These are phyloP conservation scores for Pichia phayaonensis DNA, from an alignment of 805 yeast genomes.

Conservation along the genomic window DNA sequence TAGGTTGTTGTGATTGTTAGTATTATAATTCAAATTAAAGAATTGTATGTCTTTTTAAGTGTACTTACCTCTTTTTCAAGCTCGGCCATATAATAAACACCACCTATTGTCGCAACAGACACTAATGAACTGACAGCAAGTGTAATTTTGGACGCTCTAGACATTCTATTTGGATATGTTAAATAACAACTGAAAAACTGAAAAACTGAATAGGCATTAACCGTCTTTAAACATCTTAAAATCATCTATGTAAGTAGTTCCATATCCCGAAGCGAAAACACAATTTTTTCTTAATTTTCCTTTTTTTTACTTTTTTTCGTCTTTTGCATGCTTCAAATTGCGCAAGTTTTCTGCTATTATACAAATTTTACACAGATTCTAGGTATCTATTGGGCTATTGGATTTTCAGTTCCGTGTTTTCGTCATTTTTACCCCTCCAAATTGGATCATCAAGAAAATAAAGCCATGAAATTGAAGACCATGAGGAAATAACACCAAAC, in stretches of 20 bases:
- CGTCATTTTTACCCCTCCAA: conserved; percentile 36
- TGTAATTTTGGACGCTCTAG: conserved; percentile 72
- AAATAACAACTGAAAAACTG: no score
- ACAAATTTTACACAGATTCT: background rate
- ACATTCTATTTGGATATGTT: conserved; percentile 38
- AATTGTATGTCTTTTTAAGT: background rate
- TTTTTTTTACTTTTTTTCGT: background rate
- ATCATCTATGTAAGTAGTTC: no score
- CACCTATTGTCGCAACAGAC: conserved; percentile 53
- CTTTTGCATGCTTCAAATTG: background rate
- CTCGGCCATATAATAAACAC: conserved; percentile 64
- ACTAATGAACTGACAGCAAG: conserved; percentile 49
- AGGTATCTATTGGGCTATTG: background rate
- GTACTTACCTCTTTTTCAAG: conserved; percentile 52
- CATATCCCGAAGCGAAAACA: background rate
- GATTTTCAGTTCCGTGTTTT: background rate
- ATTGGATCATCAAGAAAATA: conserved; percentile 75
- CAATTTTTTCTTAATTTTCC: background rate
- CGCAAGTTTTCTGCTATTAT: background rate
- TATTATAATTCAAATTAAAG: background rate
- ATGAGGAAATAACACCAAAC: conserved; percentile 74
- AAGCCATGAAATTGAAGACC: conserved; percentile 86
- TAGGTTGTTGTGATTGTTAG: background rate
- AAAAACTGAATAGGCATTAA: no score
- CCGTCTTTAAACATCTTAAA: no score